Evolutionary conservation across 2,329 filamentous ascomycete species (phyloP).

Genomic region (Penicillium crustosum): DNA sequence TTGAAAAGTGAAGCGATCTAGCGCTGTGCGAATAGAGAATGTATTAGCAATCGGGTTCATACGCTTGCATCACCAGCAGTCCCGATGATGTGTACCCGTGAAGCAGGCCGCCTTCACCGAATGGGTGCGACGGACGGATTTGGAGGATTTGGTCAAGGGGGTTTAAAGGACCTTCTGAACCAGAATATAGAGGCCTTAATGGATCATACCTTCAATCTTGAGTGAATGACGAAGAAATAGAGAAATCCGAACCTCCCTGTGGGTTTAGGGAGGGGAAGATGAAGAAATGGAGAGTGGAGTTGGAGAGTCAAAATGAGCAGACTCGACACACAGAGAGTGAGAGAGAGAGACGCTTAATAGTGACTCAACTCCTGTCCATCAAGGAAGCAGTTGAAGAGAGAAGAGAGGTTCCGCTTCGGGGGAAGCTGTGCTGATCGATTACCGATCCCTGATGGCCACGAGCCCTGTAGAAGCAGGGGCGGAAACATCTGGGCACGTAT

Average conservation of each 20-base stretch:
- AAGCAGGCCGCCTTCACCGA: conserved; percentile 14
- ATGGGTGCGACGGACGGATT: conserved; percentile 2
- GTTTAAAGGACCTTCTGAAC: neutral
- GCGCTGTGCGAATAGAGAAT: conserved; percentile 19
- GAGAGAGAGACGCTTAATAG: conserved; percentile 5
- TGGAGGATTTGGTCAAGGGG: neutral
- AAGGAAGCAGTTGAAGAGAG: conserved; percentile 18
- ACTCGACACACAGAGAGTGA: neutral
- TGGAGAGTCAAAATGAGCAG: conserved; percentile 19
- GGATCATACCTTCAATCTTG: conserved; percentile 33
- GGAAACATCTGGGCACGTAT: conserved; percentile 9
- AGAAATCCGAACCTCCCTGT: conserved; percentile 19
- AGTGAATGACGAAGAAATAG: conserved; percentile 34
- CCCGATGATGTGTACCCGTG: conserved; percentile 21
- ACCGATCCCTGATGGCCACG: conserved; percentile 10
- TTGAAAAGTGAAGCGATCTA: conserved; percentile 19
- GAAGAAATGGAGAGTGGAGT: conserved; percentile 16
- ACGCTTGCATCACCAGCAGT: conserved; percentile 22
- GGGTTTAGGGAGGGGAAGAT: conserved; percentile 16
- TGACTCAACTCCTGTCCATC: conserved; percentile 24
- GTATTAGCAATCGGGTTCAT: conserved; percentile 18
- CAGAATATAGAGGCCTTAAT: neutral
- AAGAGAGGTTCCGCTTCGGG: conserved; percentile 13
- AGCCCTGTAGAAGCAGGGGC: conserved; percentile 8
- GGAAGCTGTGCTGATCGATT: conserved; percentile 16